Base-by-base conservation (phyloP, 2,329 filamentous ascomycete genomes). In the Parascedosporium putredinis region DNA sequence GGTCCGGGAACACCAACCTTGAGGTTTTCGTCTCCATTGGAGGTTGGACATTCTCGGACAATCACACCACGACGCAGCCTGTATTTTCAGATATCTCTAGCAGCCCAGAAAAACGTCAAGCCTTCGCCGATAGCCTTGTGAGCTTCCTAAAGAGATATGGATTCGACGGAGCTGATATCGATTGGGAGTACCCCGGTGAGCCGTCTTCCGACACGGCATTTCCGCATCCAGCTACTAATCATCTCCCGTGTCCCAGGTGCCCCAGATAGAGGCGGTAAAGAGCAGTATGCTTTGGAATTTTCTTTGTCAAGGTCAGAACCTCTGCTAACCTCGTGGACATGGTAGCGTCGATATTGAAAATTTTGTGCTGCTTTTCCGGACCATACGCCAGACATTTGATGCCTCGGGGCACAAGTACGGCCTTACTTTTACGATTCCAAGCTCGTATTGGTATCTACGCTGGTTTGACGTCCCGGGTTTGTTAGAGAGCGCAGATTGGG, bases 101-200 rank as follows among this genome's bases (percentile, higher is more conserved):
- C 33, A 36, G 14, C 14, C 1, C 14, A 7, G 33, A 14, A 4
- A 36, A 36, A 14, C 59, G 62, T n/a, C 45, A 51, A 0, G 55
- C 53, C 0, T 75, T 75, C 53, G 61, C 68, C 49, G 51, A 57
- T 1, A 64, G 60, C 1, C 53, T 72, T 0, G 50, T 65, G 2
- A 45, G 50, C 1, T 74, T 75, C 54, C 60, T 75, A 56, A 27
- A 55, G 1, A 63, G 58, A 5, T 72, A 71, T 54, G 60, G 60
- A 2, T 72, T 75, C 47, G 66, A 70, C 52, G 70, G 69, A 2
- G 58, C 72, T 2, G 70, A 75, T 47, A 55, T 75, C n/a, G 67
- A 74, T 53, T 75, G 70, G 71, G 64, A 67, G 43, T 63, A 66
- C 45, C 60, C 60, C 8, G 48, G 47, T n/a, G n/a, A n/a, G n/a